phyloP scores from a whole-genome alignment of 2,329 filamentous ascomycete genomes.

The Sporothrix euskadiensis region DNA sequence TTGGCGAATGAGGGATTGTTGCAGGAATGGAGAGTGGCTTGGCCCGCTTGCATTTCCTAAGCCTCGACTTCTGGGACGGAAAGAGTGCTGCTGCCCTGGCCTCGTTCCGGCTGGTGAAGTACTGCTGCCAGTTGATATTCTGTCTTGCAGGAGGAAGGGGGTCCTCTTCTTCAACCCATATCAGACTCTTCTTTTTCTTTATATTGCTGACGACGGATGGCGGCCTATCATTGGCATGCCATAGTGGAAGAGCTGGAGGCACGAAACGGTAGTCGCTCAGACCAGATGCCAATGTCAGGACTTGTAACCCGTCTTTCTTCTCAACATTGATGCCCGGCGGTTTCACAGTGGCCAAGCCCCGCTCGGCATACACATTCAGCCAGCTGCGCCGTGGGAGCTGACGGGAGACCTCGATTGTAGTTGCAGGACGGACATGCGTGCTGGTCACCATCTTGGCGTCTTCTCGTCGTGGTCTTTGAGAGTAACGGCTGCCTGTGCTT shows the following conservation, averaged over 20 bases:
- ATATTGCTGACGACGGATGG: too few species aligned
- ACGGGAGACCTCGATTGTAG: neutral
- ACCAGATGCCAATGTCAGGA: neutral
- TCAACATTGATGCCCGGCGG: neutral
- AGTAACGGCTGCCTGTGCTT: neutral
- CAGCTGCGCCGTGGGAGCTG: conserved; percentile 21
- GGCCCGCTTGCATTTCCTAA: neutral
- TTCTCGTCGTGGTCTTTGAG: neutral
- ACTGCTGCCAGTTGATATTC: neutral
- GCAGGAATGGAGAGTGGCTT: neutral
- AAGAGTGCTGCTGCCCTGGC: neutral
- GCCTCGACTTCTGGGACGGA: neutral
- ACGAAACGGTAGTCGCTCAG: too few species aligned
- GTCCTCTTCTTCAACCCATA: neutral
- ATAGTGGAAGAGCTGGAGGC: neutral
- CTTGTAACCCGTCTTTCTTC: neutral
- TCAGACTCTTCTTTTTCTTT: neutral
- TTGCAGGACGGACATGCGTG: conserved; percentile 20
- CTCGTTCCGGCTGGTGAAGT: neutral
- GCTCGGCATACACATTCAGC: conserved; percentile 23
- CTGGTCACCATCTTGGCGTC: too few species aligned
- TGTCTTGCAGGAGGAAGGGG: neutral
- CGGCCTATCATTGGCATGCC: neutral
- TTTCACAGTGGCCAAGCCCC: conserved; percentile 22
- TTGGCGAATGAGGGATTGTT: neutral